Evolutionary conservation across 805 yeast species (phyloP).

Genomic region (Priceomyces haplophilus): DNA sequence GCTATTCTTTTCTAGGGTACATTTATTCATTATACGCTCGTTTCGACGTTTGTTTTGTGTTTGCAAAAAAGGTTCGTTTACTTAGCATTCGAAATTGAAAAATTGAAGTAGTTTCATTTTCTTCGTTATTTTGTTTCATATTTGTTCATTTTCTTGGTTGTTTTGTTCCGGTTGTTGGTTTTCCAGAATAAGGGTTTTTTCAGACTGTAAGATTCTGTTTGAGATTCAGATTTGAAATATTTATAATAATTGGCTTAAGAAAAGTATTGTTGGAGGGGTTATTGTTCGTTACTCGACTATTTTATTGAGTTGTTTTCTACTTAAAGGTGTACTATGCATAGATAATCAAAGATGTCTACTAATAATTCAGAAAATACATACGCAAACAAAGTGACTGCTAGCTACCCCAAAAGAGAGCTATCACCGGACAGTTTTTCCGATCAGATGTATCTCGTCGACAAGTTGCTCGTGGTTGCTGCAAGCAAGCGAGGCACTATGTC

Average conservation of each 20-base stretch:
- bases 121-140: neutral
- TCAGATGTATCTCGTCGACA: slow-evolving; percentile 27
- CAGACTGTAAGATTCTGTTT: neutral
- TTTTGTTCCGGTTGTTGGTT: slow-evolving; percentile 1
- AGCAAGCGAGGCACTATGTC: slow-evolving; percentile 8
- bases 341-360: neutral
- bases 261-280: neutral
- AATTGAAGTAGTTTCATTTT: neutral
- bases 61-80: neutral
- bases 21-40: neutral
- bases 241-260: neutral
- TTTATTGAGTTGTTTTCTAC: neutral
- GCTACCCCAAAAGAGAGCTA: slow-evolving; percentile 20
- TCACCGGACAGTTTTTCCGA: slow-evolving; percentile 25
- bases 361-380: neutral
- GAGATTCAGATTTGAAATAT: neutral
- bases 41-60: neutral
- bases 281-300: neutral
- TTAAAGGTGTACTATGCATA: slow-evolving; percentile 3
- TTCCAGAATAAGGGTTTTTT: slow-evolving; percentile 1
- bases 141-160: neutral
- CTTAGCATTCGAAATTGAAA: neutral
- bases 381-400: neutral
- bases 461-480: slow-evolving; percentile 7
- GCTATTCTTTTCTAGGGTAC: neutral